Evolutionary conservation across 164 flowering plant genomes (phyloP).

Genomic region (Stephania japonica): DNA sequence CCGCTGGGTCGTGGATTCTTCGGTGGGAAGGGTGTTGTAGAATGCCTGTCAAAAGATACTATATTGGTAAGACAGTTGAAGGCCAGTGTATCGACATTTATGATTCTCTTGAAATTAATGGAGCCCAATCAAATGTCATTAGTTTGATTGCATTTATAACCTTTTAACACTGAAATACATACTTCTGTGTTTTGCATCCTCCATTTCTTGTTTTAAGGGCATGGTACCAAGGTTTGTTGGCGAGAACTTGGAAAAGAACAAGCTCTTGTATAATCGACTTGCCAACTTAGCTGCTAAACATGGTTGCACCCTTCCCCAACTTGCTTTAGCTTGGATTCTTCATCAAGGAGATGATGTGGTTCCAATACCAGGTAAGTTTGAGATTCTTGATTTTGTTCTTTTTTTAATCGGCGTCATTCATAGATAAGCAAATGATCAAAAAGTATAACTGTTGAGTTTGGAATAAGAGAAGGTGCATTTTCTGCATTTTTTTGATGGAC

Average conservation of each 20-base stretch:
- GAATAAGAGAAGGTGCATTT: not conserved
- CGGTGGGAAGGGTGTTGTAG: conserved; percentile 9
- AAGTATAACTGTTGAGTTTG: not conserved
- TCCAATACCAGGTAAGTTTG: conserved; percentile 28
- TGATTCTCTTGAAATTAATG: not conserved
- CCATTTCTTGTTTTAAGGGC: conserved; percentile 7
- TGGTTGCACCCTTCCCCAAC: conserved; percentile 27
- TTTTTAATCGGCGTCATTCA: not conserved
- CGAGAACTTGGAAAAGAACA: conserved; percentile 30
- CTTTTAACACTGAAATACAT: conserved; percentile 6
- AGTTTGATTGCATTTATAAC: not conserved
- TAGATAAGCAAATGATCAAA: too few relatives aligned
- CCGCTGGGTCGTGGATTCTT: conserved; percentile 15
- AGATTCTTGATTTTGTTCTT: not conserved
- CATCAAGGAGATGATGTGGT: conserved; percentile 29
- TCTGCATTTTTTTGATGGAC: not conserved
- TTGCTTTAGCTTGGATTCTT: conserved; percentile 34
- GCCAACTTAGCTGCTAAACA: conserved; percentile 24
- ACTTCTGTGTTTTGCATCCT: not conserved
- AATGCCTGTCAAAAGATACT: conserved; percentile 10
- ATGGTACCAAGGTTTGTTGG: conserved; percentile 26
- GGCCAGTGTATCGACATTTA: too few relatives aligned
- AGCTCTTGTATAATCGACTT: conserved; percentile 16
- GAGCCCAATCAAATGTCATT: not conserved
- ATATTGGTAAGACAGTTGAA: conserved; percentile 4